Evolutionary conservation across 345 rosid genomes (phyloP).

Genomic region (Abelmoschus esculentus): DNA sequence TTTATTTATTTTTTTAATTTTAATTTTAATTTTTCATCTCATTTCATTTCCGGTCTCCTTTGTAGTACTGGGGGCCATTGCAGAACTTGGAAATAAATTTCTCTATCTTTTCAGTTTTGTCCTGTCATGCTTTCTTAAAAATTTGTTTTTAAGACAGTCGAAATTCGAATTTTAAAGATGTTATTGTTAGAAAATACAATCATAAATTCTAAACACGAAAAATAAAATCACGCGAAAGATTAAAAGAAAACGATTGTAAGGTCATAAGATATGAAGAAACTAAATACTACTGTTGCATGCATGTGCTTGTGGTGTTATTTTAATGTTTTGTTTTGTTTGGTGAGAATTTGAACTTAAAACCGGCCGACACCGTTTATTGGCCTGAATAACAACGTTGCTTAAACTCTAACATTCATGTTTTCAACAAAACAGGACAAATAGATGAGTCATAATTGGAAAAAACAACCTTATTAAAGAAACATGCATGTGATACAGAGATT

Average conservation of each 20-base stretch:
- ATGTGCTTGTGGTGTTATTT: neutral
- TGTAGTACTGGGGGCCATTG: conserved; percentile 27
- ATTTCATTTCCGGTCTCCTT: conserved; percentile 6
- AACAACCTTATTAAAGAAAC: neutral
- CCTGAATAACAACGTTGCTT: conserved; percentile 2
- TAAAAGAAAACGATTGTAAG: no score
- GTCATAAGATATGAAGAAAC: no score
- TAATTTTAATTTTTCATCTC: neutral
- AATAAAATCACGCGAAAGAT: no score
- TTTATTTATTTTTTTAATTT: conserved; percentile 1
- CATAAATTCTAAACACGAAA: no score
- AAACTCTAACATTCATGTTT: conserved; percentile 5
- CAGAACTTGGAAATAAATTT: conserved; percentile 32
- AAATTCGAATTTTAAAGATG: no score
- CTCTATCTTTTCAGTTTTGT: conserved; percentile 7
- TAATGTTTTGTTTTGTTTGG: conserved; percentile 1
- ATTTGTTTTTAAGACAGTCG: no score
- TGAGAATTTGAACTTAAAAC: conserved; percentile 1
- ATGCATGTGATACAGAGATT: neutral
- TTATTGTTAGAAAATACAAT: no score
- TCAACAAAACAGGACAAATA: conserved; percentile 24
- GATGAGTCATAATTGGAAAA: conserved; percentile 6
- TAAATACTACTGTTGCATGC: neutral
- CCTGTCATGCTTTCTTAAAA: neutral
- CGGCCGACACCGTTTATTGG: neutral